Conservation (phyloP, 2,329 filamentous ascomycete species). For the Daldinia sp. region DNA sequence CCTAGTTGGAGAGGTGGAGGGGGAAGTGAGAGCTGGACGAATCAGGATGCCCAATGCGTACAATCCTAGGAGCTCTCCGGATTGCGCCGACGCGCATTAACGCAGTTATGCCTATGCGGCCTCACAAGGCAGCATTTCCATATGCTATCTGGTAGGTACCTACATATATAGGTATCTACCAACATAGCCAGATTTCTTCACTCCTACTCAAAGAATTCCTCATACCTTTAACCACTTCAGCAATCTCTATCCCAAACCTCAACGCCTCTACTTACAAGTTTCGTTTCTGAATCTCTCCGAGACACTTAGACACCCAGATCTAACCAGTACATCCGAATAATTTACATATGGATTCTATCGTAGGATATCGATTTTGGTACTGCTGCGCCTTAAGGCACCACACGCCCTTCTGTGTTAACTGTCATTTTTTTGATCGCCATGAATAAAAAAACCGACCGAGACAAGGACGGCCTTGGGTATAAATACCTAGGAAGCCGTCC, state of each 20-base stretch:
- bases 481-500: not conserved
- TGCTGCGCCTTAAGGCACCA: not conserved
- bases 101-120: conserved; percentile 11
- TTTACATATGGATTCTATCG: not conserved
- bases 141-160: no score
- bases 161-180: not conserved
- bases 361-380: not conserved
- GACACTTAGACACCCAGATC: no score
- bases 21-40: not conserved
- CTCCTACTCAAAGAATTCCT: not conserved
- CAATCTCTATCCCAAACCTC: no score
- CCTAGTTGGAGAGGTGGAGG: conserved; percentile 5
- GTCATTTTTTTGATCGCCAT: conserved; percentile 6
- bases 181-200: not conserved
- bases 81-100: conserved; percentile 26
- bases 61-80: not conserved
- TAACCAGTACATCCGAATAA: not conserved
- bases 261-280: no score
- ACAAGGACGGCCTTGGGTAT: not conserved
- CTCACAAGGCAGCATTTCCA: not conserved
- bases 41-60: not conserved
- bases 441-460: not conserved
- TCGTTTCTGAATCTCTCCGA: not conserved
- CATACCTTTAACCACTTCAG: not conserved
- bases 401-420: no score